Evolutionary conservation across 306 rosid species (phyloP).

Genomic region (Cucurbita maxima): DNA sequence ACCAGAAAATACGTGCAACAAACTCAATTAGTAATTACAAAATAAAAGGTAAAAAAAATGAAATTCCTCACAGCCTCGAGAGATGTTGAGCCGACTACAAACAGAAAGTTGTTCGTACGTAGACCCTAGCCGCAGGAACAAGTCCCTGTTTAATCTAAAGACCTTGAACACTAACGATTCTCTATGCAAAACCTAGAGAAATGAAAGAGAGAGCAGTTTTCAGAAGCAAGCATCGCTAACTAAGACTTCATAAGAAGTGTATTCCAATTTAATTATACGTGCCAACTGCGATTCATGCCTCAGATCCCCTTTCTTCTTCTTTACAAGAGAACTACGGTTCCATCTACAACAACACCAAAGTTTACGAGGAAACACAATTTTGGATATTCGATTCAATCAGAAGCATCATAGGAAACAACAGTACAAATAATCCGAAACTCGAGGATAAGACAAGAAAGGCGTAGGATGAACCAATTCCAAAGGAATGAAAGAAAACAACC

Average conservation of each 20-base stretch:
- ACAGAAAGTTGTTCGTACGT: constrained; percentile 31
- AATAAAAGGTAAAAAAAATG: background rate
- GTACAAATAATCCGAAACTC: background rate
- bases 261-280: background rate
- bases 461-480: background rate
- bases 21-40: background rate
- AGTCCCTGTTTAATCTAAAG: constrained; percentile 27
- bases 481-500: background rate
- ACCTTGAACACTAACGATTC: constrained; percentile 49
- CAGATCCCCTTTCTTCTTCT: background rate
- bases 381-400: background rate
- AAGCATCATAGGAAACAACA: background rate
- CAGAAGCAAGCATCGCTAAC: background rate
- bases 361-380: background rate
- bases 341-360: background rate
- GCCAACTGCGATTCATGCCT: background rate
- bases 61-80: constrained; percentile 35
- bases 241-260: background rate
- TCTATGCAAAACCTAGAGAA: constrained; percentile 53
- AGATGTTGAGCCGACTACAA: constrained; percentile 38
- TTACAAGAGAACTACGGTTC: background rate
- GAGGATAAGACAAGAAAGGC: background rate
- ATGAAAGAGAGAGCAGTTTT: background rate
- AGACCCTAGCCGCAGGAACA: constrained; percentile 49
- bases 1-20: background rate